These are phyloP conservation scores for Alternaria viburni DNA, from an alignment of 2,329 filamentous ascomycete species.

Conservation along the genomic window DNA sequence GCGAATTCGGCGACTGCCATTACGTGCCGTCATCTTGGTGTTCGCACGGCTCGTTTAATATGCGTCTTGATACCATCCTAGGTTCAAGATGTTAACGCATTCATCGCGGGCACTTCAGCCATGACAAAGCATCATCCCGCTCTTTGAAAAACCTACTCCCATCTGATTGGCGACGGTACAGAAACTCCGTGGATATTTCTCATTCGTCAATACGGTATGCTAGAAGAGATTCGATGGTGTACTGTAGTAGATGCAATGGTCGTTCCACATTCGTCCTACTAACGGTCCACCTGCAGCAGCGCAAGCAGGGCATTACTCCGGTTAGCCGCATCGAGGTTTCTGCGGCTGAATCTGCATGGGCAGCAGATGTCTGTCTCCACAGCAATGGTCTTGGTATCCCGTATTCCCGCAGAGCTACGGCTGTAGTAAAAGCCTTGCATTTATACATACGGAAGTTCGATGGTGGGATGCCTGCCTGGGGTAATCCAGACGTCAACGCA, in stretches of 20 bases:
- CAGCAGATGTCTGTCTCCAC: neutral
- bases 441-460: too few relatives aligned
- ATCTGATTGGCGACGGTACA: neutral
- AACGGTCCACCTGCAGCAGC: neutral
- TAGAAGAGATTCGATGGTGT: neutral
- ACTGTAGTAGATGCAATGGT: neutral
- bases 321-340: neutral
- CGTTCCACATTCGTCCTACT: neutral
- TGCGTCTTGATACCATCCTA: neutral
- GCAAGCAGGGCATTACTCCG: neutral
- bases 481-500: neutral
- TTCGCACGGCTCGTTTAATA: neutral
- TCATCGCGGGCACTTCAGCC: too few relatives aligned
- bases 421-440: too few relatives aligned
- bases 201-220: neutral
- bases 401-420: neutral
- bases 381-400: neutral
- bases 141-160: neutral
- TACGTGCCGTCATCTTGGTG: neutral
- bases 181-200: neutral
- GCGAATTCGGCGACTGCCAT: neutral
- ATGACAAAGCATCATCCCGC: too few relatives aligned
- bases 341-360: neutral
- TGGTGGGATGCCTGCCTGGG: neutral
- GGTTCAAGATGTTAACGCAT: too few relatives aligned